These are phyloP conservation scores for Podaxis sp. DNA, from an alignment of 768 basidiomycete species.

Conservation along the genomic window DNA sequence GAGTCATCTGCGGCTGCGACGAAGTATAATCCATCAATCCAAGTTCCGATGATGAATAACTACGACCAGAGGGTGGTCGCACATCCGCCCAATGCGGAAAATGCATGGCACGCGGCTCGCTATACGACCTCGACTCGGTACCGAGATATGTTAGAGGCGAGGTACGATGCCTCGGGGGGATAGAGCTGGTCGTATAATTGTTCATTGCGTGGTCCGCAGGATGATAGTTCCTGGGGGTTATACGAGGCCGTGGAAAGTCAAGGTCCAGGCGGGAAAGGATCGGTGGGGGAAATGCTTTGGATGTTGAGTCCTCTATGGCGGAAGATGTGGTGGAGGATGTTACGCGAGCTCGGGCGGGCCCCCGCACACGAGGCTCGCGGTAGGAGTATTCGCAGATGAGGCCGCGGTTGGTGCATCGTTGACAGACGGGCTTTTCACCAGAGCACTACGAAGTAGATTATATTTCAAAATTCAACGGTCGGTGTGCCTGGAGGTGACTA, in stretches of 20 bases:
- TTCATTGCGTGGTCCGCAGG: neutral
- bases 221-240: neutral
- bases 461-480: neutral
- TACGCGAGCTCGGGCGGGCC: conserved; percentile 28
- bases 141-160: neutral
- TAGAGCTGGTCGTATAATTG: conserved; percentile 9
- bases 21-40: neutral
- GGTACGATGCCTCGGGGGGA: neutral
- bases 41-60: neutral
- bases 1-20: neutral
- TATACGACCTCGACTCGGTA: neutral
- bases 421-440: conserved; percentile 53
- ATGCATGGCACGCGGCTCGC: neutral
- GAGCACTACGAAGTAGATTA: conserved; percentile 41
- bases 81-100: conserved; percentile 6
- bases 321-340: neutral
- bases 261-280: neutral
- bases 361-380: conserved; percentile 34
- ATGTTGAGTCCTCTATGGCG: neutral
- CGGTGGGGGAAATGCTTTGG: neutral
- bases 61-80: neutral
- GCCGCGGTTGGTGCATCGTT: conserved; percentile 47
- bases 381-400: conserved; percentile 49
- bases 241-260: neutral
- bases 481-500: conserved; percentile 9